Conservation (phyloP, 2,329 filamentous ascomycete genomes). For the Fusarium drepaniforme region DNA sequence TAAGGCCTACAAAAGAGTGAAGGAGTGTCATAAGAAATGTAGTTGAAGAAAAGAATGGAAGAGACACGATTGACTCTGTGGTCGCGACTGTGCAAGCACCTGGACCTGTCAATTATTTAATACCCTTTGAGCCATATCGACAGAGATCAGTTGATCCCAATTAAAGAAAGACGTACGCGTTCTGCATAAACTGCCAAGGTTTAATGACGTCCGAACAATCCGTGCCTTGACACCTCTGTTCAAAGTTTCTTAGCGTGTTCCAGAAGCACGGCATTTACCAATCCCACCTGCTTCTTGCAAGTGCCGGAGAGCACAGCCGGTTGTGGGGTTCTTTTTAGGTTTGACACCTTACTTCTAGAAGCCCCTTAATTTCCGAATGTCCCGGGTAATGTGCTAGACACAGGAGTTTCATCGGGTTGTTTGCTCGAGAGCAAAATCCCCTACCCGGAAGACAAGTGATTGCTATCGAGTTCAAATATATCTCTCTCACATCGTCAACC, state of each 20-base stretch:
- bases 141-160: not conserved
- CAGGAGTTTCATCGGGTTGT: no score
- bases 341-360: not conserved
- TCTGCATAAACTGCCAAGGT: conserved; percentile 4
- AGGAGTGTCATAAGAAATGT: conserved; percentile 10
- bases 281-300: not conserved
- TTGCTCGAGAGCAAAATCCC: not conserved
- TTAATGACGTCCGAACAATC: not conserved
- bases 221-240: not conserved
- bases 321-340: not conserved
- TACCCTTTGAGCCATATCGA: not conserved
- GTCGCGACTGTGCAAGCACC: not conserved
- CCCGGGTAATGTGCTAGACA: not conserved
- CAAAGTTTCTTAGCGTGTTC: not conserved
- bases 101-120: not conserved
- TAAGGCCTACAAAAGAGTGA: conserved; percentile 24
- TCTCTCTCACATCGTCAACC: not conserved
- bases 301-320: not conserved
- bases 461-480: not conserved
- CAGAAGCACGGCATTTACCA: not conserved
- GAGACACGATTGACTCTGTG: not conserved
- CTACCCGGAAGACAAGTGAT: not conserved
- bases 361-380: not conserved
- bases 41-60: not conserved
- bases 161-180: not conserved